phyloP scores from a whole-genome alignment of 768 basidiomycete genomes.

The Tricholoma terreum region DNA sequence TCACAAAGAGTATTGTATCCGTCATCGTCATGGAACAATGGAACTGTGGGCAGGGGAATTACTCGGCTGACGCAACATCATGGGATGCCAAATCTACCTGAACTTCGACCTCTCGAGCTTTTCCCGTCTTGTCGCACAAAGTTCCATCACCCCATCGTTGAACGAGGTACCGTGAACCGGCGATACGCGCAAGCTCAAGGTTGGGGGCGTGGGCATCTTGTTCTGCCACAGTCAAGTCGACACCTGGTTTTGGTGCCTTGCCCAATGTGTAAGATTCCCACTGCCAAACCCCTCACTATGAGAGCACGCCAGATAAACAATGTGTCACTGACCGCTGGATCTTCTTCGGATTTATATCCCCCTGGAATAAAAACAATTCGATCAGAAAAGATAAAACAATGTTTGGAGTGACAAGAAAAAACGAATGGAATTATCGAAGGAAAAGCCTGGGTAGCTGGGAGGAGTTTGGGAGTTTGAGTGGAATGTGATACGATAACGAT shows the following conservation, averaged over 20 bases:
- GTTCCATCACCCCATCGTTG: slow-evolving; percentile 93
- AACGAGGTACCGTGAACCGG: slow-evolving; percentile 87
- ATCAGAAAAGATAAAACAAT: slow-evolving; percentile 7
- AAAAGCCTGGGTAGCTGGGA: slow-evolving; percentile 5
- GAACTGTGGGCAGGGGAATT: slow-evolving; percentile 49
- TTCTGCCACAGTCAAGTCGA: slow-evolving; percentile 64
- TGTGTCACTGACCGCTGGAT: slow-evolving; percentile 61
- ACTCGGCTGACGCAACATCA: slow-evolving; percentile 6
- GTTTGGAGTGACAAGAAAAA: slow-evolving; percentile 12
- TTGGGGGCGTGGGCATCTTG: slow-evolving; percentile 62
- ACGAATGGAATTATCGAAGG: slow-evolving; percentile 6
- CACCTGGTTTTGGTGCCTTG: slow-evolving; percentile 64
- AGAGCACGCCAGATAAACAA: slow-evolving; percentile 11
- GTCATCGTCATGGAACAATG: slow-evolving; percentile 95
- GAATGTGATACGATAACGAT: not conserved
- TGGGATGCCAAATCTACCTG: slow-evolving; percentile 53
- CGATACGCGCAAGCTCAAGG: slow-evolving; percentile 70
- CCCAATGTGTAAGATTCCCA: slow-evolving; percentile 80
- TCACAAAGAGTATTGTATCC: slow-evolving; percentile 87
- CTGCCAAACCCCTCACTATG: slow-evolving; percentile 30
- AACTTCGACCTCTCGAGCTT: slow-evolving; percentile 87
- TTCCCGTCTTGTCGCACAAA: slow-evolving; percentile 88
- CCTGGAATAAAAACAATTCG: slow-evolving; percentile 38
- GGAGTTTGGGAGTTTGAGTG: slow-evolving; percentile 2
- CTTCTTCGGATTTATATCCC: slow-evolving; percentile 78